phyloP scores from a whole-genome alignment of 2,329 filamentous ascomycete species.

The Calonectria pseudoturangicola region DNA sequence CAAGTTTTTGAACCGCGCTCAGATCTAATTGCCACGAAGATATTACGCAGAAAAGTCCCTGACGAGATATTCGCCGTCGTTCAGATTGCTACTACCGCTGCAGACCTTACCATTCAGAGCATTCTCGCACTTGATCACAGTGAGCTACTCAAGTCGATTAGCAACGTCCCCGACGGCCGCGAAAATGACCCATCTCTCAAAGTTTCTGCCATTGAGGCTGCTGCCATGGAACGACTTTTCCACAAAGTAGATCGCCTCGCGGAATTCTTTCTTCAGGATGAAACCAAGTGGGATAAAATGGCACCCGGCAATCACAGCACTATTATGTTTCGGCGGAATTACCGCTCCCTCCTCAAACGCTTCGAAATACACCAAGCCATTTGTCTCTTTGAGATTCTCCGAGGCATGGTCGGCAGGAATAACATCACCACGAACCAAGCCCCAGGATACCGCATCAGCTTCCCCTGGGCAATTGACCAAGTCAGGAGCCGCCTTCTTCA shows the following conservation, averaged over 20 bases:
- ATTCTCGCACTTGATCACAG: background rate
- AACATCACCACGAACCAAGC: background rate
- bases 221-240: background rate
- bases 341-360: background rate
- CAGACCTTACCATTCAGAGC: background rate
- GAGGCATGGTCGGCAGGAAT: background rate
- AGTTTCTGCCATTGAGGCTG: background rate
- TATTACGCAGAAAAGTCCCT: slow-evolving; percentile 24
- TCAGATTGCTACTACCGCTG: background rate
- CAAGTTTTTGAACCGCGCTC: background rate
- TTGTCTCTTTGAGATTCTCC: background rate
- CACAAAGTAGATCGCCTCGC: background rate
- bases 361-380: background rate
- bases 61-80: slow-evolving; percentile 26
- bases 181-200: slow-evolving; percentile 34
- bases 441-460: background rate
- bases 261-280: background rate
- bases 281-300: slow-evolving; percentile 1
- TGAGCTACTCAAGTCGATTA: background rate
- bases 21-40: background rate
- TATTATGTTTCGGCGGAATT: background rate
- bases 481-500: background rate
- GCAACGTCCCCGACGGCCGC: background rate
- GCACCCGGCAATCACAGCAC: background rate
- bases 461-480: background rate